Conservation (phyloP, 805 yeast species). For the Candida orba region DNA sequence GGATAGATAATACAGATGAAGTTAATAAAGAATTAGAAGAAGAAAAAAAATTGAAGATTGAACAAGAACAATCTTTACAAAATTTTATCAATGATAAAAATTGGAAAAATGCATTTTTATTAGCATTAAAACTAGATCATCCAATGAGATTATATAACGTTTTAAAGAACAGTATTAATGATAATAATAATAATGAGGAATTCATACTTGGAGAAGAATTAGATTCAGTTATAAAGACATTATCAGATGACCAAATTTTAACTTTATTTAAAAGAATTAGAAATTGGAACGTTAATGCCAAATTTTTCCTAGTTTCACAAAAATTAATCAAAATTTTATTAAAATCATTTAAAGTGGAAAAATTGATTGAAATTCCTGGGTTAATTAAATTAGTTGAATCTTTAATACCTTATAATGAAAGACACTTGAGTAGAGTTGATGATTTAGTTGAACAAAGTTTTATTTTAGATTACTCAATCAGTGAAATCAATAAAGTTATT, state of each 20-base stretch:
- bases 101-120: slow-evolving; percentile 82
- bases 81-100: slow-evolving; percentile 66
- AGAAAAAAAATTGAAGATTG: slow-evolving; percentile 51
- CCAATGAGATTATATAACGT: slow-evolving; percentile 84
- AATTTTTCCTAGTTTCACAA: slow-evolving; percentile 76
- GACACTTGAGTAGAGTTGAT: slow-evolving; percentile 75
- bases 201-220: slow-evolving; percentile 37
- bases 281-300: slow-evolving; percentile 92
- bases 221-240: slow-evolving; percentile 52
- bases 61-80: slow-evolving; percentile 80
- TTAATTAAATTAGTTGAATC: slow-evolving; percentile 61
- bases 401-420: slow-evolving; percentile 81
- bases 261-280: slow-evolving; percentile 67
- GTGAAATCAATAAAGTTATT: slow-evolving; percentile 52
- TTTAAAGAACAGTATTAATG: slow-evolving; percentile 50
- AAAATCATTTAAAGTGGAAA: slow-evolving; percentile 43
- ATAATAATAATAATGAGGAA: slow-evolving; percentile 26
- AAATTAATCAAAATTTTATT: slow-evolving; percentile 62
- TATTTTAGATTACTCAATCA: slow-evolving; percentile 75
- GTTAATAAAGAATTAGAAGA: slow-evolving; percentile 44
- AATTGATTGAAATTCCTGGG: slow-evolving; percentile 58
- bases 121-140: slow-evolving; percentile 83
- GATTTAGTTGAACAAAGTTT: slow-evolving; percentile 80
- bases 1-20: slow-evolving; percentile 86
- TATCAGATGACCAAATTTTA: slow-evolving; percentile 54